Evolutionary conservation across 202 grass and related monocot species (phyloP), one percentile per base, ranked within the genome.

Genomic region (Zoysia matrella): DNA sequence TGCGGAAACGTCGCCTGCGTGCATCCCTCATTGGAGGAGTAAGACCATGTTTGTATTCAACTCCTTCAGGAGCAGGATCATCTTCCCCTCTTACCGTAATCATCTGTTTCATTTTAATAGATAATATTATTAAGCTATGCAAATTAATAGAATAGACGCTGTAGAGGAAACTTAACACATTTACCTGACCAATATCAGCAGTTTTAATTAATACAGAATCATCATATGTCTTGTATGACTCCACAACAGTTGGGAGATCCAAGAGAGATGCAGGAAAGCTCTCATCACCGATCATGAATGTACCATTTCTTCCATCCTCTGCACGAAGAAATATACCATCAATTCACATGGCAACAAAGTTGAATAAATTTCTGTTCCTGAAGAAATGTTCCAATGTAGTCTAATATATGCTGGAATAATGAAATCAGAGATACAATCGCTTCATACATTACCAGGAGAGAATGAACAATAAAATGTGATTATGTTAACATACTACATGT

Each of bases 231-330:
- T 98, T 98, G 68, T 91, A 94, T 0, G 95, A 95, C 78, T 95
- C 95, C 51, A 94, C 85, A 45, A 95, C 77, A 5, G 84, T 66
- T 3, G 95, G 92, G 14, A 98, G 82, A 94, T 98, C 95, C 73
- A 98, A 90, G 8, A 95, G 92, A 72, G 92, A 95, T 54, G 90
- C 90, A 47, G 90, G 88, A 82, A 98, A 95, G 47, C 76, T 90
- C 45, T 98, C 84, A 68, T 88, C 80, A n/a, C 88, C 92, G n/a
- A 94, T 94, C 86, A 71, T 94, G 90, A 98, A 98, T 56, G 92
- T 91, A n/a, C 95, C 95, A 78, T 76, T 93, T 85, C 92, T 92
- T 78, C 92, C 95, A 86, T 97, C 92, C 86, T 94, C 95, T 97
- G 72, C 5, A 91, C 11, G 15, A 79, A 58, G 8, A 74, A 78